Evolutionary conservation across 805 yeast species (phyloP).

Genomic region (Ogataea angusta): DNA sequence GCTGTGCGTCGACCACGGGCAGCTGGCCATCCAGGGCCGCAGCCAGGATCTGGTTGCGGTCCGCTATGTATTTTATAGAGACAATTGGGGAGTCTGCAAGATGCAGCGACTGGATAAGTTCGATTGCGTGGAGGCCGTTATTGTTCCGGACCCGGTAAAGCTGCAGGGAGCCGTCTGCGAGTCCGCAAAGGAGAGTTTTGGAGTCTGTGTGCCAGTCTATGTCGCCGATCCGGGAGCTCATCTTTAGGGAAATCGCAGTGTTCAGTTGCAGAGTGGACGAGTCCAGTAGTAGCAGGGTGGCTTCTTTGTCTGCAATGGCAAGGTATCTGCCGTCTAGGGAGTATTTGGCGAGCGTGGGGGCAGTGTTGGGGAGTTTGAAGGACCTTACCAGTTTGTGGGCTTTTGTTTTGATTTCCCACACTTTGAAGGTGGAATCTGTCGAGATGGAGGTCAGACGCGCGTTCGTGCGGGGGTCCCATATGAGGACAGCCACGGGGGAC

Average conservation of each 20-base stretch:
- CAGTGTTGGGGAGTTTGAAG: constrained; percentile 5
- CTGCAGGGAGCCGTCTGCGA: constrained; percentile 38
- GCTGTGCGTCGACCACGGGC: constrained; percentile 37
- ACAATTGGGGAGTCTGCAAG: constrained; percentile 39
- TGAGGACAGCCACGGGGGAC: constrained; percentile 38
- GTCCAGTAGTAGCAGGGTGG: constrained; percentile 31
- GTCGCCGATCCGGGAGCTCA: constrained; percentile 34
- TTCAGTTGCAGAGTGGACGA: constrained; percentile 26
- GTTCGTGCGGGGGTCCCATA: constrained; percentile 45
- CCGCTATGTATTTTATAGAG: constrained; percentile 35
- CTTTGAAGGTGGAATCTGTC: constrained; percentile 38
- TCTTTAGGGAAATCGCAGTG: constrained; percentile 22
- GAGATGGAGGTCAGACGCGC: constrained; percentile 44
- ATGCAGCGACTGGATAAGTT: constrained; percentile 10
- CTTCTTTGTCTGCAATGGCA: constrained; percentile 36
- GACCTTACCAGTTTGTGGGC: constrained; percentile 24
- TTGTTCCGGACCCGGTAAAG: constrained; percentile 20
- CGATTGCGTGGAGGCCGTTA: constrained; percentile 22
- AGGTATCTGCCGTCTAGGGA: constrained; percentile 40
- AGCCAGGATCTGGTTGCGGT: constrained; percentile 38
- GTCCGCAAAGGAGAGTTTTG: constrained; percentile 32
- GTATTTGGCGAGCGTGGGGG: constrained; percentile 29
- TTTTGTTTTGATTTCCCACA: constrained; percentile 39
- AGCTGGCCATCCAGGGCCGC: constrained; percentile 49
- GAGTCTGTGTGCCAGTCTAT: constrained; percentile 36